A percentile compares a stretch with the other conserved stretches of the same genome.
Conservation (phyloP, 2,329 filamentous ascomycete species). For the Trichoderma gracile region DNA sequence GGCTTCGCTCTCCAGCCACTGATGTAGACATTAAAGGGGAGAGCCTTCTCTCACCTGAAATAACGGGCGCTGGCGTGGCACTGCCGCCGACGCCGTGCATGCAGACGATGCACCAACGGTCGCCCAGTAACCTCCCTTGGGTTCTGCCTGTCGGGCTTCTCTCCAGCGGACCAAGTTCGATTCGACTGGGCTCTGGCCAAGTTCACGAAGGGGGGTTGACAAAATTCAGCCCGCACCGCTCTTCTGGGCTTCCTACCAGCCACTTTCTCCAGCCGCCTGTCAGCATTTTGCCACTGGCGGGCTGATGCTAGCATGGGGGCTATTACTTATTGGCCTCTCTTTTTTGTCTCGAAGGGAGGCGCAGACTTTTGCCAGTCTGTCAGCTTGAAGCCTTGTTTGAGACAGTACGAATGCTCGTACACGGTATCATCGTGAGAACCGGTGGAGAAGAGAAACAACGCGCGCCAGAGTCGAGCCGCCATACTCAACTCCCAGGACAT, state of each 20-base stretch:
- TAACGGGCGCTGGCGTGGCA: slow-evolving; percentile 21
- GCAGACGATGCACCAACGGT: slow-evolving; percentile 5
- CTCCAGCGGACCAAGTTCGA: slow-evolving; percentile 2
- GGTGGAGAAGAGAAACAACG: too few relatives aligned
- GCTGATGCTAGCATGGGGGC: slow-evolving; percentile 5
- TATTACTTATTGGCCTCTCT: neutral
- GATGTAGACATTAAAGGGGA: slow-evolving; percentile 6
- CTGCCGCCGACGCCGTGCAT: slow-evolving; percentile 19
- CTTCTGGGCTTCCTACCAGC: slow-evolving; percentile 11
- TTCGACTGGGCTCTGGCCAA: neutral
- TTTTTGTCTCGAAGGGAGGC: neutral
- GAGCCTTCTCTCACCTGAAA: slow-evolving; percentile 11
- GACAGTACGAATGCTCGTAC: neutral
- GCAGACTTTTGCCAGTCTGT: neutral
- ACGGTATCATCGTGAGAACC: too few relatives aligned
- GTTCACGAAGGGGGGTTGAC: slow-evolving; percentile 2
- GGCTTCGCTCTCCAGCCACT: slow-evolving; percentile 16
- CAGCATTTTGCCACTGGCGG: slow-evolving; percentile 21
- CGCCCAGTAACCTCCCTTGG: too few relatives aligned
- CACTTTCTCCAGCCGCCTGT: slow-evolving; percentile 15
- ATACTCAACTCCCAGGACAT: too few relatives aligned
- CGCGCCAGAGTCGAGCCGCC: too few relatives aligned
- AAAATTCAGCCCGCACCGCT: slow-evolving; percentile 18
- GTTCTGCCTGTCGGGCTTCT: neutral
- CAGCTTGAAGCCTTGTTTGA: neutral